A percentile compares a stretch with the other conserved stretches of the same genome.
phyloP scores from a whole-genome alignment of 176 grass and related monocot species.

The Raddia distichophylla region DNA sequence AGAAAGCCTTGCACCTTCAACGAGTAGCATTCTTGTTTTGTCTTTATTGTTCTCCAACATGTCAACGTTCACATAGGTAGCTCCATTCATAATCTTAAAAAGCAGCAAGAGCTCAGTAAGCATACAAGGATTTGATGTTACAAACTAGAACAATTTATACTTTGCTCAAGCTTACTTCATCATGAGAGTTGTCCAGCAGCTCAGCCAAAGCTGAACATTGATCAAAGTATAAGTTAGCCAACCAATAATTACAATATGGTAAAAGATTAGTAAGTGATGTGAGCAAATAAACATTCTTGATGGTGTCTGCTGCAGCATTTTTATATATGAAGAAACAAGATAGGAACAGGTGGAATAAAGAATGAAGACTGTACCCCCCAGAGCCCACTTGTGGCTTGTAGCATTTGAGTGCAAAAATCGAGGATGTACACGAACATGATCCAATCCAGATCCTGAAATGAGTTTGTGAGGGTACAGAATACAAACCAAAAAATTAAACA shows the following conservation, averaged over 20 bases:
- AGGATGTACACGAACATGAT: conserved; percentile 94
- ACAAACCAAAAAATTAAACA: conserved; percentile 11
- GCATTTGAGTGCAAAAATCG: conserved; percentile 99
- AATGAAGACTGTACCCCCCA: conserved; percentile 69
- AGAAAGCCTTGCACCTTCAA: conserved; percentile 73
- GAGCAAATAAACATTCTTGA: conserved; percentile 29
- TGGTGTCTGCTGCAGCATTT: conserved; percentile 10
- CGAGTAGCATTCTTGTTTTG: conserved; percentile 77
- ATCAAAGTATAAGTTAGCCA: conserved; percentile 40
- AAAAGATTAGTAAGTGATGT: conserved; percentile 21
- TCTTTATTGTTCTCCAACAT: conserved; percentile 79
- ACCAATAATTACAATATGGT: conserved; percentile 24
- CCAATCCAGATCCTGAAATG: conserved; percentile 71
- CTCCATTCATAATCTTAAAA: conserved; percentile 83
- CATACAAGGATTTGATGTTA: conserved; percentile 19
- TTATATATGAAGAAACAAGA: conserved; percentile 21
- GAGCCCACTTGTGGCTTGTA: conserved; percentile 98
- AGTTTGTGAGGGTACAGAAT: conserved; percentile 31
- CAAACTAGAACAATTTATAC: conserved; percentile 30
- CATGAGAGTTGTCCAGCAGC: conserved; percentile 92
- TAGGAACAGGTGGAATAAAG: conserved; percentile 23
- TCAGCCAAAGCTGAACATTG: conserved; percentile 84
- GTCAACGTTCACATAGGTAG: conserved; percentile 94
- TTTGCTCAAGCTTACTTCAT: conserved; percentile 67
- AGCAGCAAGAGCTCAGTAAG: conserved; percentile 21